A percentile compares a stretch with the other conserved stretches of the same genome.
phyloP scores from a whole-genome alignment of 2,329 filamentous ascomycete species.

The Cercospora sp. region DNA sequence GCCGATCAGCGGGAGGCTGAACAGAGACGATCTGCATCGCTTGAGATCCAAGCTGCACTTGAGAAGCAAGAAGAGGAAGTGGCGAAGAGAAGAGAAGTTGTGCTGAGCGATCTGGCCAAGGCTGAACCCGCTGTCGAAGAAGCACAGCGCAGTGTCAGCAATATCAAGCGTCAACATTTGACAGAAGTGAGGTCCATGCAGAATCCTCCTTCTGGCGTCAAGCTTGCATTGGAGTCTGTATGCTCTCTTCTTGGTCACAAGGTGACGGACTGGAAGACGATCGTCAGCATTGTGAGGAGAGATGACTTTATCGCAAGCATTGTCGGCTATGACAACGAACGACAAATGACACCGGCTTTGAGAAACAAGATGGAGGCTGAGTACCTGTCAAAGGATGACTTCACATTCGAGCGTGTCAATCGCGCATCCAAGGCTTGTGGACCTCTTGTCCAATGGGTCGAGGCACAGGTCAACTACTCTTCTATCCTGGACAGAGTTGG shows the following conservation, averaged over 20 bases:
- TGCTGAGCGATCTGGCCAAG: slow-evolving; percentile 80
- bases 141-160: slow-evolving; percentile 93
- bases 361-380: slow-evolving; percentile 89
- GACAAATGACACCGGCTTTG: slow-evolving; percentile 82
- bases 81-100: slow-evolving; percentile 76
- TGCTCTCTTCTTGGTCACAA: slow-evolving; percentile 92
- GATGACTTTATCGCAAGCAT: slow-evolving; percentile 99
- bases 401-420: slow-evolving; percentile 94
- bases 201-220: slow-evolving; percentile 85
- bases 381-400: slow-evolving; percentile 88
- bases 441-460: slow-evolving; percentile 93
- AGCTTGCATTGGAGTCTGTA: slow-evolving; percentile 91
- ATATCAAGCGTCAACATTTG: slow-evolving; percentile 95
- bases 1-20: slow-evolving; percentile 94
- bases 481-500: slow-evolving; percentile 93
- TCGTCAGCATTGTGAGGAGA: slow-evolving; percentile 81
- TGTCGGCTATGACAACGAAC: slow-evolving; percentile 93
- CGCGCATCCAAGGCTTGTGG: slow-evolving; percentile 96
- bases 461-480: slow-evolving; percentile 96
- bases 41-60: slow-evolving; percentile 83
- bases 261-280: slow-evolving; percentile 85
- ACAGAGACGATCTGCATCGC: slow-evolving; percentile 79
- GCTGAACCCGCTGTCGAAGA: slow-evolving; percentile 92
- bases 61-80: slow-evolving; percentile 90
- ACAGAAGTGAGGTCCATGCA: slow-evolving; percentile 98